phyloP scores from a whole-genome alignment of 768 basidiomycete species.

The Termitomyces heimii region DNA sequence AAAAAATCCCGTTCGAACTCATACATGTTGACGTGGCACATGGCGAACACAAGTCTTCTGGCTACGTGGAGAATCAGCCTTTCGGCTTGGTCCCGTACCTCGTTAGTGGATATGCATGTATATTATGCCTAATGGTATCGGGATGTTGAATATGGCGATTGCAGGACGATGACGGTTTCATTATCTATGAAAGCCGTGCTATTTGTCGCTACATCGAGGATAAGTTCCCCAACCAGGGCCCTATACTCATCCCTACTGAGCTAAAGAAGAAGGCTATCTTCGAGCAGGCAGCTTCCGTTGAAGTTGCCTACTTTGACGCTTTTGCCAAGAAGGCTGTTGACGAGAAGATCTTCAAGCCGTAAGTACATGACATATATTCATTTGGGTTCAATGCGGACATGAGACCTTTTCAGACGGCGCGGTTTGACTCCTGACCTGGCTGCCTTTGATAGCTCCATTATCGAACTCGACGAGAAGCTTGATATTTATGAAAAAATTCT shows the following conservation, averaged over 20 bases:
- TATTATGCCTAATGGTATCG: too few relatives aligned
- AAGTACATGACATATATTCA: slow-evolving; percentile 11
- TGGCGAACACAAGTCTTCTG: slow-evolving; percentile 37
- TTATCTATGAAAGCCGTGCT: slow-evolving; percentile 57
- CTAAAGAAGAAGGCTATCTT: slow-evolving; percentile 34
- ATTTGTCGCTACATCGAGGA: slow-evolving; percentile 52
- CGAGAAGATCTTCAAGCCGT: slow-evolving; percentile 53
- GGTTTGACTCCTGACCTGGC: slow-evolving; percentile 9
- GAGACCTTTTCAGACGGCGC: slow-evolving; percentile 3
- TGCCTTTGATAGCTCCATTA: slow-evolving; percentile 19
- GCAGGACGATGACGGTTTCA: slow-evolving; percentile 50
- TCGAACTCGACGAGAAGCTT: slow-evolving; percentile 30
- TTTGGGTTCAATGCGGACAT: too few relatives aligned
- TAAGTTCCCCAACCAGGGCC: slow-evolving; percentile 48
- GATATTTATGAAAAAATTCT: slow-evolving; percentile 50
- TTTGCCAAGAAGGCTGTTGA: slow-evolving; percentile 28
- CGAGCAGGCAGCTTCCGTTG: slow-evolving; percentile 47
- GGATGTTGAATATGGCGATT: not conserved
- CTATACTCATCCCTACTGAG: slow-evolving; percentile 43
- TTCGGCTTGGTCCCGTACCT: slow-evolving; percentile 61
- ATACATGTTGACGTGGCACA: slow-evolving; percentile 35
- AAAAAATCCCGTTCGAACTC: slow-evolving; percentile 50
- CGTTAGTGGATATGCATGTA: slow-evolving; percentile 19
- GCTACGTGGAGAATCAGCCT: slow-evolving; percentile 49
- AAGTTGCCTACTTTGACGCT: slow-evolving; percentile 44